A percentile compares a stretch with the other conserved stretches of the same genome.
phyloP scores from a whole-genome alignment of 768 basidiomycete species.

The Neoboletus subvelutipes region DNA sequence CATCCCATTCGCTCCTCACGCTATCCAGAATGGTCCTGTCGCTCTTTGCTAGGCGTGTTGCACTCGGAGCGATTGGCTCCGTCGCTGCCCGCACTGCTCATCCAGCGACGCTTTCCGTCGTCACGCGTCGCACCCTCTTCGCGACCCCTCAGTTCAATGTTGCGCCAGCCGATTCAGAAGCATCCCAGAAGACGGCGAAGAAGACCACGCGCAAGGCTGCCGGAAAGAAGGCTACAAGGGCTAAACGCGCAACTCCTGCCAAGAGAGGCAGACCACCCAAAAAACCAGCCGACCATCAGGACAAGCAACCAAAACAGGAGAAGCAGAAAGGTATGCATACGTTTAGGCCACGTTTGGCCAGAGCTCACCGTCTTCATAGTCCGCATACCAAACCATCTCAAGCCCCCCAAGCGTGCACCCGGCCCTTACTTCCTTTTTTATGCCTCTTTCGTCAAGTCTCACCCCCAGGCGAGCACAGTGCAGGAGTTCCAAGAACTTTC shows the following conservation, averaged over 20 bases:
- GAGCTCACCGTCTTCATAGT: slow-evolving; percentile 16
- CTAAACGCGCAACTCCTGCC: neutral
- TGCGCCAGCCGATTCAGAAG: slow-evolving; percentile 6
- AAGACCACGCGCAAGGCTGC: slow-evolving; percentile 4
- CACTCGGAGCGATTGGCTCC: neutral
- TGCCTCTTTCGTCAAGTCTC: slow-evolving; percentile 12
- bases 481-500: slow-evolving; percentile 1
- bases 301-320: neutral
- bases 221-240: neutral
- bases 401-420: slow-evolving; percentile 30
- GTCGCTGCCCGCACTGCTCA: neutral
- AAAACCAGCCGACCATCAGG: neutral
- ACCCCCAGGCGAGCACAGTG: neutral
- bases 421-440: slow-evolving; percentile 29
- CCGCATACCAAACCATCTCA: slow-evolving; percentile 13
- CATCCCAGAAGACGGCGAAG: neutral
- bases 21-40: slow-evolving; percentile 15
- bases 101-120: neutral
- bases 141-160: slow-evolving; percentile 20
- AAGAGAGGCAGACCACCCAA: slow-evolving; percentile 11
- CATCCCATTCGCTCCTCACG: neutral
- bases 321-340: slow-evolving; percentile 17
- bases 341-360: neutral
- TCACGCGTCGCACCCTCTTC: slow-evolving; percentile 28
- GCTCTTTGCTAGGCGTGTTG: slow-evolving; percentile 12